A percentile compares a stretch with the other conserved stretches of the same genome.
These are phyloP conservation scores for Lepidium sativum DNA, from an alignment of 345 rosid species.

Conservation along the genomic window DNA sequence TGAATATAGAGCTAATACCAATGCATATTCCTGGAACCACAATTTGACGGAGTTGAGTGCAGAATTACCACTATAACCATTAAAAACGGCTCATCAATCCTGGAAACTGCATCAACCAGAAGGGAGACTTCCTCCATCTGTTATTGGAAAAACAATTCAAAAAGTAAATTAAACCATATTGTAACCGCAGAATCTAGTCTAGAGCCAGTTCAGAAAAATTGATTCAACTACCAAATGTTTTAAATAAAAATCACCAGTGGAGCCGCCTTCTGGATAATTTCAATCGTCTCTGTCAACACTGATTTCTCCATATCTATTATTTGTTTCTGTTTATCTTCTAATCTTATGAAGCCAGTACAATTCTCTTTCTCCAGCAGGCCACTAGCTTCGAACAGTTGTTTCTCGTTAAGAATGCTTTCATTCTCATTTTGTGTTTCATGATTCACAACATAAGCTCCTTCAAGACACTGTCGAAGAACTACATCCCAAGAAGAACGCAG, in stretches of 20 bases:
- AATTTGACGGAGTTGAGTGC: conserved; percentile 97
- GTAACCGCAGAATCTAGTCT: conserved; percentile 9
- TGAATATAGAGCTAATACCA: conserved; percentile 92
- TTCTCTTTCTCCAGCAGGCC: conserved; percentile 21
- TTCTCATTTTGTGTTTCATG: conserved; percentile 21
- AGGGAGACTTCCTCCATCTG: conserved; percentile 97
- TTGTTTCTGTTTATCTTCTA: conserved; percentile 65
- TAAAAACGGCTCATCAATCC: conserved; percentile 90
- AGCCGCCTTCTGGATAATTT: conserved; percentile 73
- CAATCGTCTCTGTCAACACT: conserved; percentile 49
- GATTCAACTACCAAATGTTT: conserved; percentile 44
- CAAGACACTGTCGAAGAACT: conserved; percentile 39
- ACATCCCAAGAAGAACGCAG: conserved; percentile 48
- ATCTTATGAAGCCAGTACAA: conserved; percentile 49
- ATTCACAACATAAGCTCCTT: conserved; percentile 19
- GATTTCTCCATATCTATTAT: conserved; percentile 64
- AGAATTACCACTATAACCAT: conserved; percentile 99
- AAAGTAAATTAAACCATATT: conserved; percentile 31
- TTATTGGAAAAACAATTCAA: conserved; percentile 23
- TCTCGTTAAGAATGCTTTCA: conserved; percentile 15
- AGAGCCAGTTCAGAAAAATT: conserved; percentile 23
- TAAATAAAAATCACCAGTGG: conserved; percentile 74
- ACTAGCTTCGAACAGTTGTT: conserved; percentile 13
- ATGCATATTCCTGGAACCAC: conserved; percentile 92
- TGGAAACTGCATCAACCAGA: conserved; percentile 77